phyloP scores from a whole-genome alignment of 1,284 basidiomycete species.

The Pascua guehoae region DNA sequence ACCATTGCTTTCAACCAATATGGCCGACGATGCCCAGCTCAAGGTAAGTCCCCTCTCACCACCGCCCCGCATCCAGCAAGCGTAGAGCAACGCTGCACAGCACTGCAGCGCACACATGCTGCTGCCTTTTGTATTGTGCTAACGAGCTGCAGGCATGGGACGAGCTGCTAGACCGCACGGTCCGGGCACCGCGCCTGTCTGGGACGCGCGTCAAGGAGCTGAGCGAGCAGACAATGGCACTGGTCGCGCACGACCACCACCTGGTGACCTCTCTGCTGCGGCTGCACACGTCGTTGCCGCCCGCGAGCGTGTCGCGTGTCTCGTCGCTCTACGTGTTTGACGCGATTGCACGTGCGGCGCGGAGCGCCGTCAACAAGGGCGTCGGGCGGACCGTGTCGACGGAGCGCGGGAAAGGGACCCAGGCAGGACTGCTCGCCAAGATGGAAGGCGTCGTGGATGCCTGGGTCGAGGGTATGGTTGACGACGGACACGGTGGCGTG shows the following conservation, averaged over 20 bases:
- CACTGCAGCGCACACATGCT: no score
- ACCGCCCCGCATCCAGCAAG: no score
- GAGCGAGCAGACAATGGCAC: conserved; percentile 67
- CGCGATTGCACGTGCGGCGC: conserved; percentile 78
- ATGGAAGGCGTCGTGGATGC: conserved; percentile 80
- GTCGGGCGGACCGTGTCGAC: conserved; percentile 58
- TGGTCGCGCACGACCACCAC: conserved; percentile 75
- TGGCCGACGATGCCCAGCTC: conserved; percentile 2
- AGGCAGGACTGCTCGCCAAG: conserved; percentile 75
- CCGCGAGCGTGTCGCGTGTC: conserved; percentile 59
- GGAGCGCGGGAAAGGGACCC: conserved; percentile 58
- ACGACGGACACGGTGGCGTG: conserved; percentile 53
- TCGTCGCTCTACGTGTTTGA: conserved; percentile 86
- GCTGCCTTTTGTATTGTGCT: neutral
- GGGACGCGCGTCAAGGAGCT: conserved; percentile 73
- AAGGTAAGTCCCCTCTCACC: conserved; percentile 1
- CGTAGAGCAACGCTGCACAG: no score
- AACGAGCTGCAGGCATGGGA: conserved; percentile 64
- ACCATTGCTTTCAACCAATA: neutral
- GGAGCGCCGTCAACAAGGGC: conserved; percentile 63
- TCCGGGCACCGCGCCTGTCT: conserved; percentile 74
- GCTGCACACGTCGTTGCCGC: conserved; percentile 70
- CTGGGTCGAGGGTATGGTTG: conserved; percentile 72
- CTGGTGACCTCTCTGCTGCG: conserved; percentile 79
- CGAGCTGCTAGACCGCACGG: conserved; percentile 68